Evolutionary conservation across 2,329 filamentous ascomycete species (phyloP).

Genomic region (Rachicladosporium sp.): DNA sequence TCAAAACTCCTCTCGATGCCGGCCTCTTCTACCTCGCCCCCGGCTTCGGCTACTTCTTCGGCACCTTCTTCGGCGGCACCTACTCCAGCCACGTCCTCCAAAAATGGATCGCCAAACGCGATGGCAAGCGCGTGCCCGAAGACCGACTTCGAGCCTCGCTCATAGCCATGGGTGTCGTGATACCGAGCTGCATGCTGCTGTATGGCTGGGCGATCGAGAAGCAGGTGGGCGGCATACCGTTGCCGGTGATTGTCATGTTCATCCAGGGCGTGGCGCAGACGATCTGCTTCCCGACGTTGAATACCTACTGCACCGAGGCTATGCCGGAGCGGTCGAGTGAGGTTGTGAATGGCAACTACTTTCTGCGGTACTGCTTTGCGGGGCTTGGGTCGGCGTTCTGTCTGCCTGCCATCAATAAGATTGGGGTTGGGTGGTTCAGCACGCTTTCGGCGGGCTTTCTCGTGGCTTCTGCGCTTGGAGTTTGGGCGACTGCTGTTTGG

Average conservation of each 20-base stretch:
- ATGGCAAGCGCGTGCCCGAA: conserved; percentile 50
- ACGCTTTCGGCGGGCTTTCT: conserved; percentile 54
- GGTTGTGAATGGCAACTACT: conserved; percentile 64
- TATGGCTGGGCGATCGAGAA: conserved; percentile 56
- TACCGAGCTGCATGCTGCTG: conserved; percentile 51
- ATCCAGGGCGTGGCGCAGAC: conserved; percentile 61
- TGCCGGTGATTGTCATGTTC: conserved; percentile 63
- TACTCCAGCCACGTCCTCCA: conserved; percentile 57
- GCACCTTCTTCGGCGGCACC: conserved; percentile 59
- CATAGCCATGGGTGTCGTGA: conserved; percentile 42
- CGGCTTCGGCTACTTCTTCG: conserved; percentile 55
- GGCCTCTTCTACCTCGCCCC: conserved; percentile 66
- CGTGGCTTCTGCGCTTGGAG: conserved; percentile 28
- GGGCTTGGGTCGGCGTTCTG: conserved; percentile 59
- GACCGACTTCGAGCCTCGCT: conserved; percentile 52
- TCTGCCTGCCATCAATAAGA: conserved; percentile 58
- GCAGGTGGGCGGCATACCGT: conserved; percentile 40
- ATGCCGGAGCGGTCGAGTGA: conserved; percentile 29
- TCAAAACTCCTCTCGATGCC: conserved; percentile 52
- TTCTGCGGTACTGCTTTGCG: conserved; percentile 63
- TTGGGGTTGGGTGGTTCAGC: conserved; percentile 73
- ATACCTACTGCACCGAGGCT: conserved; percentile 52
- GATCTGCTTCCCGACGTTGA: conserved; percentile 63
- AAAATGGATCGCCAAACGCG: conserved; percentile 48
- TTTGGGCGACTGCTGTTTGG: conserved; percentile 39